Percentiles rank a stretch among this genome's conserved stretches.
These are phyloP conservation scores for Metschnikowia kunwiensis DNA, from an alignment of 805 yeast genomes.

Conservation along the genomic window DNA sequence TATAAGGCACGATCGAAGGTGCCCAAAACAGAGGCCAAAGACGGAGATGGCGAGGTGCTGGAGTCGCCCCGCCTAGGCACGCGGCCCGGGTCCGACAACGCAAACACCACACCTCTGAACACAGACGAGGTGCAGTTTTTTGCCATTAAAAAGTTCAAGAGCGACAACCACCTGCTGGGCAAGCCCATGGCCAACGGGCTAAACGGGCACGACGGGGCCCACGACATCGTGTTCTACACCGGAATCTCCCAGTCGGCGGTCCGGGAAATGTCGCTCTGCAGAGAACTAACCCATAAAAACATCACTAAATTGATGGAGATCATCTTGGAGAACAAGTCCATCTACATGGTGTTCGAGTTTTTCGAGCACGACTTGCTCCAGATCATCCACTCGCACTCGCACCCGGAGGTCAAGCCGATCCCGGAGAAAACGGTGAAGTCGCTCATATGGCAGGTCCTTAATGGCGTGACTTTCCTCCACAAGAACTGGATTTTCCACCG, in stretches of 20 bases:
- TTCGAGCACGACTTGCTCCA: constrained; percentile 95
- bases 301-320: constrained; percentile 78
- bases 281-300: constrained; percentile 79
- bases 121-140: constrained; percentile 38
- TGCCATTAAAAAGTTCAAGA: constrained; percentile 94
- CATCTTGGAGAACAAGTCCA: constrained; percentile 80
- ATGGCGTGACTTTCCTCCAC: constrained; percentile 88
- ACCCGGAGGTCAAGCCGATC: constrained; percentile 75
- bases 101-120: neutral
- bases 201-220: constrained; percentile 57
- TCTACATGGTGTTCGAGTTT: constrained; percentile 92
- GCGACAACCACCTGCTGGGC: constrained; percentile 52
- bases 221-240: constrained; percentile 83
- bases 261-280: constrained; percentile 91
- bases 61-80: neutral
- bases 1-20: constrained; percentile 71
- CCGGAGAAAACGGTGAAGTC: constrained; percentile 80
- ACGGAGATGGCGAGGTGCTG: constrained; percentile 13
- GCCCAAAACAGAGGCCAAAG: constrained; percentile 11
- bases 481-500: constrained; percentile 96
- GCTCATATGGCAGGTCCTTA: constrained; percentile 85
- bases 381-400: constrained; percentile 91
- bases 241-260: constrained; percentile 96
- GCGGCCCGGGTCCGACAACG: constrained; percentile 1
- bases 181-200: constrained; percentile 23